Conservation (phyloP, 352 stramenopile species). For the Pythium insidiosum region DNA sequence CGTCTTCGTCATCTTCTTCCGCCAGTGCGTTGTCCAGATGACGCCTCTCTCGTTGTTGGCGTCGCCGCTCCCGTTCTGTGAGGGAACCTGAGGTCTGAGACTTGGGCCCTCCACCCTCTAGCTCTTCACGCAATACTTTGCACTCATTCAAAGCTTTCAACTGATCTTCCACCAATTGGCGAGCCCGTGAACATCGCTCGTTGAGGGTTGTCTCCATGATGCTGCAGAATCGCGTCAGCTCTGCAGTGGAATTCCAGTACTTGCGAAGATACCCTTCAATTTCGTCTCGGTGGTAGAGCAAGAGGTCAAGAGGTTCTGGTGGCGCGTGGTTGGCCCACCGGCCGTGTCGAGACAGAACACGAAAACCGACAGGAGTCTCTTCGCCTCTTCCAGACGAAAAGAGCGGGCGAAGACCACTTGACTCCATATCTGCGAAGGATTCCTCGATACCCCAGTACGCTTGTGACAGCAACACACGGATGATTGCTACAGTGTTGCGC, state of each 20-base stretch:
- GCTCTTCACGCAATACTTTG: too few relatives aligned
- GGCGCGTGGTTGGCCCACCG: too few relatives aligned
- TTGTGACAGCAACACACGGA: conserved; percentile 29
- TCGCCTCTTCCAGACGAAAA: conserved; percentile 27
- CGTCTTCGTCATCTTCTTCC: conserved; percentile 13
- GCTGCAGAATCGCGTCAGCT: conserved; percentile 29
- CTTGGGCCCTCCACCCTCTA: too few relatives aligned
- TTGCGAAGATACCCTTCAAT: conserved; percentile 67
- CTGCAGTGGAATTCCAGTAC: conserved; percentile 28
- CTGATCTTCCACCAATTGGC: conserved; percentile 35
- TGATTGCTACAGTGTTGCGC: conserved; percentile 54
- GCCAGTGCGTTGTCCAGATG: conserved; percentile 26
- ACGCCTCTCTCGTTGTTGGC: too few relatives aligned
- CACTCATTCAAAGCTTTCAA: conserved; percentile 41
- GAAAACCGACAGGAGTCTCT: conserved; percentile 51
- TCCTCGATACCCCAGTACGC: conserved; percentile 34
- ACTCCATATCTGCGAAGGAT: conserved; percentile 47
- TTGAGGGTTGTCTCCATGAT: too few relatives aligned
- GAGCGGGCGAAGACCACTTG: conserved; percentile 26
- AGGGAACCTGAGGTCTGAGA: too few relatives aligned
- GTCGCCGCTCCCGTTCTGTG: too few relatives aligned
- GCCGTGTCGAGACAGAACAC: conserved; percentile 60
- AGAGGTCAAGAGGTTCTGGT: conserved; percentile 45
- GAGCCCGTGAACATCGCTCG: conserved; percentile 46
- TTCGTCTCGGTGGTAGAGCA: conserved; percentile 49